Conservation (phyloP, 208 protist species). For the Trypanosoma vivax region DNA sequence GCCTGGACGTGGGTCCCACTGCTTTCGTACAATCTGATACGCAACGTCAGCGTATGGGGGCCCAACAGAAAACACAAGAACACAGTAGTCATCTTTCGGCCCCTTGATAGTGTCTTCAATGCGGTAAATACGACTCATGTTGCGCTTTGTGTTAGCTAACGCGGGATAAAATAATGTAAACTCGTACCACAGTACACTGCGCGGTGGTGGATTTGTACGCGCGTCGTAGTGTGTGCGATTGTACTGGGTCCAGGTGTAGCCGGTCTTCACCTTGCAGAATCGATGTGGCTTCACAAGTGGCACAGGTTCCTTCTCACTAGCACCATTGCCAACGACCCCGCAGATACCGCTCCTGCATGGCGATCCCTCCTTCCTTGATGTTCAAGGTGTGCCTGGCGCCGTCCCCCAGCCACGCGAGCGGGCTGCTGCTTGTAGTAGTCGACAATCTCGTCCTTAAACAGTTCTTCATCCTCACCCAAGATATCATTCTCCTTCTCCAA, state of each 20-base stretch:
- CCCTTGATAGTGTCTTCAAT: conserved; percentile 76
- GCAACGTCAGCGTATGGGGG: conserved; percentile 99
- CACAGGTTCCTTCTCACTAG: conserved; percentile 3
- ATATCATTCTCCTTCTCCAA: conserved; percentile 56
- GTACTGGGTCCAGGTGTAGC: conserved; percentile 98
- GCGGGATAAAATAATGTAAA: conserved; percentile 99
- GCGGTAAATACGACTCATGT: conserved; percentile 90
- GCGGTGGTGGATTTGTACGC: conserved; percentile 98
- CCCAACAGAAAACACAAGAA: conserved; percentile 93
- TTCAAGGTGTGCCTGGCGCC: too few relatives aligned
- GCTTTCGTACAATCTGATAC: conserved; percentile 95
- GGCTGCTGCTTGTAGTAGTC: conserved; percentile 66
- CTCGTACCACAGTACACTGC: conserved; percentile 98
- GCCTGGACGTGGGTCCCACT: conserved; percentile 93
- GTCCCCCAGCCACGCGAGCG: too few relatives aligned
- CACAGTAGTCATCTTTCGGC: conserved; percentile 78
- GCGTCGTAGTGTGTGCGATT: conserved; percentile 98
- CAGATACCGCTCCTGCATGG: conserved; percentile 6
- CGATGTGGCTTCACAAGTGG: conserved; percentile 94
- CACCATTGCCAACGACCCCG: too few relatives aligned
- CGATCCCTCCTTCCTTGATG: conserved; percentile 17
- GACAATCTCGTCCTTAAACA: conserved; percentile 78
- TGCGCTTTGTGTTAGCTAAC: conserved; percentile 89
- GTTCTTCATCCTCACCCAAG: conserved; percentile 75
- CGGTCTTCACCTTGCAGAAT: conserved; percentile 98